Base-by-base conservation (phyloP, 192 early-diverging fungal genomes). In the Entomortierella beljakovae region DNA sequence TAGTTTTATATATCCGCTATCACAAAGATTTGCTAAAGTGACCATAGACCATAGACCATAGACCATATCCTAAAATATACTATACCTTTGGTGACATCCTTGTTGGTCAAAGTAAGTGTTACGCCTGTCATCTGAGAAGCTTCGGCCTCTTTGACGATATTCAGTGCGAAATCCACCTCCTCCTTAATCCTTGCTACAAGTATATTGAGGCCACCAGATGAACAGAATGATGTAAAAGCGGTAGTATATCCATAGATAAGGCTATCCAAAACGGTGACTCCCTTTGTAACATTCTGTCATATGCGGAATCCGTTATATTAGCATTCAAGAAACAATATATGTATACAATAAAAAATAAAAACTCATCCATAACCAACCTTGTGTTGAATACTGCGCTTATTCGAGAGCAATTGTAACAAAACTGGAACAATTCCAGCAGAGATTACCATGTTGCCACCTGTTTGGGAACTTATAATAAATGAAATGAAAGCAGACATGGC, bases 361-460 rank as follows among this genome's bases (percentile, higher is more conserved):
- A 38, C 13, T 6, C 6, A 8, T 38, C 37, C 6, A 46, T 16
- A 29, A 23, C 52, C 49, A 71, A 92, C 90, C 80, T 89, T 93
- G 31, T 90, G 46, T 37, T 95, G 92, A 6, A 61, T 43, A 8
- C 67, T 37, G 26, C 88, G 80, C 40, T 86, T 86, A 77, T 95
- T 93, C 2, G 79, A 81, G 6, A 99, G 85, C 15, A 92, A 86
- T 33, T 90, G 83, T 22, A 94, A 81, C 50, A 99, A 83, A 2
- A 92, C 85, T 0, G 93, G 92, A 48, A 97, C 88, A n/a, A 97
- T 88, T 20, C 97, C 97, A 9, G 95, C 94, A 23, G 94, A 89
- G 53, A 96, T 92, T 7, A 99, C 81, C 91, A 97, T 95, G 60
- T 92, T 93, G 8, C 94, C 92, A 48, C 96, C 96, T 22, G 88